These are phyloP conservation scores for Yamadazyma paraphyllophila DNA, from an alignment of 805 yeast genomes.

Conservation along the genomic window DNA sequence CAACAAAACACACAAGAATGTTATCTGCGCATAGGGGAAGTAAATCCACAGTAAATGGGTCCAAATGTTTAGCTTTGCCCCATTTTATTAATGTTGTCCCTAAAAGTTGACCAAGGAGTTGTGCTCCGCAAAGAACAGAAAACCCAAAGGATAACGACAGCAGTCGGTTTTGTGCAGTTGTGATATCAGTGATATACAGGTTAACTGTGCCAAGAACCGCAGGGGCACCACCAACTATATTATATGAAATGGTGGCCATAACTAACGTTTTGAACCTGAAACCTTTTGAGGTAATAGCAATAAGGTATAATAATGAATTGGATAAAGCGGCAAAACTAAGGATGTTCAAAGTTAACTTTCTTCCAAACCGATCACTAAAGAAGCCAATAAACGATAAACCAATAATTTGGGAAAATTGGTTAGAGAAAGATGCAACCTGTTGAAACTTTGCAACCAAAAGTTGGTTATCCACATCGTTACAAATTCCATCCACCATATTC, in stretches of 20 bases:
- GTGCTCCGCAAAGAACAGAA: conserved; percentile 41
- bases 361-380: conserved; percentile 36
- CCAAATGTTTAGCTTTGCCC: not conserved
- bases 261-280: conserved; percentile 22
- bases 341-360: conserved; percentile 26
- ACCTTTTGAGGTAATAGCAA: not conserved
- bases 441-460: conserved; percentile 43
- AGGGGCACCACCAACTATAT: conserved; percentile 60
- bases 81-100: not conserved
- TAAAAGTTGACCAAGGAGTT: not conserved
- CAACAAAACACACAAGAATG: not conserved
- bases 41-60: not conserved
- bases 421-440: conserved; percentile 36
- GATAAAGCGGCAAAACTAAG: conserved; percentile 11
- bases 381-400: conserved; percentile 52
- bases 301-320: not conserved
- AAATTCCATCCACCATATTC: conserved; percentile 14
- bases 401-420: conserved; percentile 47
- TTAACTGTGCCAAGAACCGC: conserved; percentile 56
- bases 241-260: conserved; percentile 44
- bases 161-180: conserved; percentile 54
- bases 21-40: not conserved
- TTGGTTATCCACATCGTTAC: conserved; percentile 33
- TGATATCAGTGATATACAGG: conserved; percentile 73
- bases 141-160: conserved; percentile 52